Conservation (phyloP, 2,329 filamentous ascomycete genomes). For the Ascochyta fabae region DNA sequence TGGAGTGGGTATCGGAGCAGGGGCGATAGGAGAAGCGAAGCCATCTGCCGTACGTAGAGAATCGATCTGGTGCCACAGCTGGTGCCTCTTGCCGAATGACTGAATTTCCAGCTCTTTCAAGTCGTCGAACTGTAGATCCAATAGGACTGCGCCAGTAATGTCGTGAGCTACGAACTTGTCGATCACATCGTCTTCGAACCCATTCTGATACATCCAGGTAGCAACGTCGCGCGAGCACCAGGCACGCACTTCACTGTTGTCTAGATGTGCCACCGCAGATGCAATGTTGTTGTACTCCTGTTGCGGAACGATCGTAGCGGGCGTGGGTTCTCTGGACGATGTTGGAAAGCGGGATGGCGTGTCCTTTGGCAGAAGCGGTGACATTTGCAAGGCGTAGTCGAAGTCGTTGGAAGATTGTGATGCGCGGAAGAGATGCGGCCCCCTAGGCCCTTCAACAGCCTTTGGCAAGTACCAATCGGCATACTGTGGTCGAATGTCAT, state of each 20-base stretch:
- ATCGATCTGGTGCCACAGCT: slow-evolving; percentile 81
- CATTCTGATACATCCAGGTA: slow-evolving; percentile 84
- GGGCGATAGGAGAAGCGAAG: slow-evolving; percentile 47
- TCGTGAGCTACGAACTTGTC: slow-evolving; percentile 91
- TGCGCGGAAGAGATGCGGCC: slow-evolving; percentile 84
- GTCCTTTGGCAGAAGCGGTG: slow-evolving; percentile 73
- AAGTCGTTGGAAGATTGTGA: slow-evolving; percentile 67
- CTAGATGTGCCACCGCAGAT: slow-evolving; percentile 61
- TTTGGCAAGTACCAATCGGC: slow-evolving; percentile 66
- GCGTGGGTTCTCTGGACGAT: slow-evolving; percentile 49
- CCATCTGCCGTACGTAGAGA: slow-evolving; percentile 62
- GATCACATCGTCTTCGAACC: slow-evolving; percentile 77
- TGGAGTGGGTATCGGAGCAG: slow-evolving; percentile 56
- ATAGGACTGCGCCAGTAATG: slow-evolving; percentile 84
- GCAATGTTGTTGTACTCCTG: slow-evolving; percentile 61
- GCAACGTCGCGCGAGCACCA: slow-evolving; percentile 82
- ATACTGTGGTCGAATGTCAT: slow-evolving; percentile 65
- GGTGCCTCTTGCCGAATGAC: slow-evolving; percentile 81
- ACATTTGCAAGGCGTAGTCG: slow-evolving; percentile 68
- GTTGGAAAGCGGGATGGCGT: slow-evolving; percentile 52
- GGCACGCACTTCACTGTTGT: slow-evolving; percentile 64
- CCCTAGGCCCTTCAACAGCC: slow-evolving; percentile 78
- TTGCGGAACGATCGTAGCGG: slow-evolving; percentile 46
- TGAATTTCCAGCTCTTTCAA: slow-evolving; percentile 80
- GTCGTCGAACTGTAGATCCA: slow-evolving; percentile 91